Conservation (phyloP, 2,329 filamentous ascomycete species). For the Alternaria triticimaculans region DNA sequence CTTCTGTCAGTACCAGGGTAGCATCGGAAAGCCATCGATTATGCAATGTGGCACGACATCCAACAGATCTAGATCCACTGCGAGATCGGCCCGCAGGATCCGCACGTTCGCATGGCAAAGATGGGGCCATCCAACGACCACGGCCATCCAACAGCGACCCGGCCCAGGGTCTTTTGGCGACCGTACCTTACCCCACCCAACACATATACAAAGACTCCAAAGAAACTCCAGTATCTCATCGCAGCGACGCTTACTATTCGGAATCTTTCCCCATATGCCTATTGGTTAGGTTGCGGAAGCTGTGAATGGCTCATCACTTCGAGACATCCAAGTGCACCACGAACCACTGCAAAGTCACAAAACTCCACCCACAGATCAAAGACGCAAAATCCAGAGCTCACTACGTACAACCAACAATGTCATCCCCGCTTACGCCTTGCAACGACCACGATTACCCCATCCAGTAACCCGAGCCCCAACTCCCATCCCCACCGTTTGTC, state of each 20-base stretch:
- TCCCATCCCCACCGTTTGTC: neutral
- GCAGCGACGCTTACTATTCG: no score
- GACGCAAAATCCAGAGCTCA: neutral
- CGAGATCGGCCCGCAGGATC: slow-evolving; percentile 5
- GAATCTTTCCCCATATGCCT: neutral
- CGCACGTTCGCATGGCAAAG: slow-evolving; percentile 11
- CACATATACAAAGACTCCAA: neutral
- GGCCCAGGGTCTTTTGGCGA: neutral
- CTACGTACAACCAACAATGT: neutral
- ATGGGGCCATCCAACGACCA: slow-evolving; percentile 2
- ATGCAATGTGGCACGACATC: neutral
- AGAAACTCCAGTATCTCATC: neutral
- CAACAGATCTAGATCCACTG: neutral
- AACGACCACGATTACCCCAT: neutral
- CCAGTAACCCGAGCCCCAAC: neutral
- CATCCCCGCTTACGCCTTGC: neutral
- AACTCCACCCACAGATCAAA: neutral
- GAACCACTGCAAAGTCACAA: neutral
- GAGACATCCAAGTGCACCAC: neutral
- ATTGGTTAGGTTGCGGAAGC: neutral
- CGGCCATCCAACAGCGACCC: neutral
- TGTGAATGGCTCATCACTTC: neutral
- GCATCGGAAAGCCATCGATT: neutral
- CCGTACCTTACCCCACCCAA: neutral
- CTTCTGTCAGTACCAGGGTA: neutral